These are phyloP conservation scores for Coniochaeta prunicola DNA, from an alignment of 2,329 filamentous ascomycete species.

Conservation along the genomic window DNA sequence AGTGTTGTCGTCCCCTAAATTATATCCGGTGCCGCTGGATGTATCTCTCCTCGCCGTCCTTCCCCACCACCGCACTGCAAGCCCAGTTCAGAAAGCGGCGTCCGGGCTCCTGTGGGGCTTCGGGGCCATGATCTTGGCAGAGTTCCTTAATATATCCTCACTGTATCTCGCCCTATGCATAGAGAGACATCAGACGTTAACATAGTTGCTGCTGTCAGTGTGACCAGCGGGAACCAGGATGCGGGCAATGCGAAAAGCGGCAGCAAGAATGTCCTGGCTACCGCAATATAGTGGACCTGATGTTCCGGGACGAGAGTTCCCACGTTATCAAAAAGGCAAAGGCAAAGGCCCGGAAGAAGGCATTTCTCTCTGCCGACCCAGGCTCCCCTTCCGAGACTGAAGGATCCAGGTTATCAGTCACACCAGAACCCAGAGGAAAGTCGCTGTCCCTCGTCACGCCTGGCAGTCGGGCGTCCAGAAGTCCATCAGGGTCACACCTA, in stretches of 20 bases:
- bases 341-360: conserved; percentile 23
- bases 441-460: conserved; percentile 13
- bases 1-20: background rate
- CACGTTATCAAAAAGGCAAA: conserved; percentile 47
- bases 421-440: conserved; percentile 14
- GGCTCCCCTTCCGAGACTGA: conserved; percentile 5
- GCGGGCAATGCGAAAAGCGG: conserved; percentile 47
- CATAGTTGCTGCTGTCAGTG: conserved; percentile 29
- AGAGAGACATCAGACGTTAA: conserved; percentile 5
- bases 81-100: conserved; percentile 1
- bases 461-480: conserved; percentile 8
- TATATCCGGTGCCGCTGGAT: background rate
- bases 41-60: background rate
- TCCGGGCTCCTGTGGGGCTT: background rate
- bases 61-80: conserved; percentile 1
- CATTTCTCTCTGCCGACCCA: conserved; percentile 7
- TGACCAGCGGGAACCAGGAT: conserved; percentile 42
- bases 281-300: conserved; percentile 46
- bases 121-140: background rate
- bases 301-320: conserved; percentile 50
- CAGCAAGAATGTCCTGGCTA: conserved; percentile 47
- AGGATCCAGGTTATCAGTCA: conserved; percentile 7
- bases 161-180: conserved; percentile 3
- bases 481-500: conserved; percentile 4
- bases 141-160: background rate